A percentile compares a stretch with the other conserved stretches of the same genome.
These are phyloP conservation scores for Aegilops bicornis DNA, from an alignment of 176 grass and related monocot genomes.

Conservation along the genomic window DNA sequence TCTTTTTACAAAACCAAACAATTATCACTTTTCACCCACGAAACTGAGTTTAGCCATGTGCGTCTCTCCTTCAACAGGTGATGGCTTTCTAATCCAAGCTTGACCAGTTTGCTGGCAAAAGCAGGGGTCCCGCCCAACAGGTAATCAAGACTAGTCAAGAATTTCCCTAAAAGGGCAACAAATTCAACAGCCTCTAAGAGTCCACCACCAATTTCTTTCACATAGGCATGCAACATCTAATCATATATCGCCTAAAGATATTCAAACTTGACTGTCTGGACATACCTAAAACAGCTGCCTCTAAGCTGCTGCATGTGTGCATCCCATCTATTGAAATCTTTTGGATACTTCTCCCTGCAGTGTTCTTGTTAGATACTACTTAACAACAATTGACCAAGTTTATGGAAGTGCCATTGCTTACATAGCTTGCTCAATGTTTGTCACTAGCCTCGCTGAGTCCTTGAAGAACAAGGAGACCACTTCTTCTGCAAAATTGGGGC, in stretches of 20 bases:
- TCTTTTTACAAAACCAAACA: not conserved
- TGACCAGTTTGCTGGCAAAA: slow-evolving; percentile 41
- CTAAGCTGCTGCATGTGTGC: slow-evolving; percentile 78
- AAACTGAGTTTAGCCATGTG: slow-evolving; percentile 11
- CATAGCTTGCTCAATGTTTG: slow-evolving; percentile 89
- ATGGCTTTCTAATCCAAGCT: slow-evolving; percentile 22
- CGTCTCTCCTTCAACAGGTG: slow-evolving; percentile 5
- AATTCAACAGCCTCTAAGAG: slow-evolving; percentile 21
- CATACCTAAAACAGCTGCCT: slow-evolving; percentile 74
- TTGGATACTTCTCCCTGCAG: slow-evolving; percentile 69
- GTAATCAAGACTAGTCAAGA: slow-evolving; percentile 15
- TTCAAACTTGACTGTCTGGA: not conserved
- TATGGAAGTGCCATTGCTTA: slow-evolving; percentile 40
- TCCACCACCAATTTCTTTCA: slow-evolving; percentile 11
- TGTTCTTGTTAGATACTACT: slow-evolving; percentile 14
- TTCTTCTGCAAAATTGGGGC: slow-evolving; percentile 90
- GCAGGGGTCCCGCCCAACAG: slow-evolving; percentile 11
- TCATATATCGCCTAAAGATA: not conserved
- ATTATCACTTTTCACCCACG: not conserved
- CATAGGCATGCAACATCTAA: not conserved
- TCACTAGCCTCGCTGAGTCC: slow-evolving; percentile 66
- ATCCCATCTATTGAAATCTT: slow-evolving; percentile 76
- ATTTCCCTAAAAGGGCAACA: slow-evolving; percentile 19
- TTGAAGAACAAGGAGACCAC: slow-evolving; percentile 86
- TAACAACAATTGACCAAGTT: not conserved